These are phyloP conservation scores for Avena eriantha DNA, from an alignment of 176 grass and related monocot genomes.

Conservation along the genomic window DNA sequence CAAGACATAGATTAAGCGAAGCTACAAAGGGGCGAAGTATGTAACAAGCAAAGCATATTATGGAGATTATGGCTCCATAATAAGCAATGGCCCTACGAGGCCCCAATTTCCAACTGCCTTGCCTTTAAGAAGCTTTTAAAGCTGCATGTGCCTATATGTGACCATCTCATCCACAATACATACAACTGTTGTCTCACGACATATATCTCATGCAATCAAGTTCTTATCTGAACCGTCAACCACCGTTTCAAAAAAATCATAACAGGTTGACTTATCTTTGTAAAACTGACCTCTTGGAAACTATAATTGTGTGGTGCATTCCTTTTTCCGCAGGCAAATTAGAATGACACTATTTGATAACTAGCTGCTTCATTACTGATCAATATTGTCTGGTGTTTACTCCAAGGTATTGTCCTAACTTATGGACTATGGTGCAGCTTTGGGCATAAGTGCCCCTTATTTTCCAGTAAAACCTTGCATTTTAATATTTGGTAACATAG, in stretches of 20 bases:
- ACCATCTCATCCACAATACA: constrained; percentile 44
- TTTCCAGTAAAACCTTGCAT: background rate
- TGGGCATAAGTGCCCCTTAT: background rate
- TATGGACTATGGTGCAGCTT: background rate
- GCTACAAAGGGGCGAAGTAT: constrained; percentile 6
- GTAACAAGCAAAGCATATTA: constrained; percentile 40
- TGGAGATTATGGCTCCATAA: constrained; percentile 34
- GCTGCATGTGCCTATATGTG: constrained; percentile 30
- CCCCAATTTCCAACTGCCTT: constrained; percentile 23
- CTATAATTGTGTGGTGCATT: background rate
- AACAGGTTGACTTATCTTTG: background rate
- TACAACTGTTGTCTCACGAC: background rate
- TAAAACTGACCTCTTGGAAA: background rate
- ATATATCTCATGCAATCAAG: constrained; percentile 25
- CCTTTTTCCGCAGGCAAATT: background rate
- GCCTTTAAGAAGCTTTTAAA: constrained; percentile 46
- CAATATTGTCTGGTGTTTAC: constrained; percentile 1
- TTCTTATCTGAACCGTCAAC: constrained; percentile 5
- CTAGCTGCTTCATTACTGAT: background rate
- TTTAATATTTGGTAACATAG: constrained; percentile 26
- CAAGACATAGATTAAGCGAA: constrained; percentile 41
- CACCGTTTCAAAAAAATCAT: constrained; percentile 1
- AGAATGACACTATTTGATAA: constrained; percentile 3
- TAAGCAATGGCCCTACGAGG: constrained; percentile 22
- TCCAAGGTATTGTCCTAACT: constrained; percentile 1